phyloP scores from a whole-genome alignment of 1,284 basidiomycete species.

The Cystobasidium slooffiae region DNA sequence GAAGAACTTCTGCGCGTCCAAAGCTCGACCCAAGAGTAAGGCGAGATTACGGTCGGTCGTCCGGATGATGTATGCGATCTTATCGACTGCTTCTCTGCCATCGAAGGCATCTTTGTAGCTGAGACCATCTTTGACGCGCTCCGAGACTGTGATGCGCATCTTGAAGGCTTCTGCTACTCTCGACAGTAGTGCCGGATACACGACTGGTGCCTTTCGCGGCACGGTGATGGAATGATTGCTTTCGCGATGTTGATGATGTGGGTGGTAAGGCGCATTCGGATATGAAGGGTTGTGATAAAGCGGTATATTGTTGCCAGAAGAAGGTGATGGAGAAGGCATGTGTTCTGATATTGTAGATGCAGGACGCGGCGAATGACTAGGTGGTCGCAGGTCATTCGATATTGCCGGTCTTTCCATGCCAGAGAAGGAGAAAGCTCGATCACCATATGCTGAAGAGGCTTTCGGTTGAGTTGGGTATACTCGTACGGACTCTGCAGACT shows the following conservation, averaged over 20 bases:
- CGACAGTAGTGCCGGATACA: slow-evolving; percentile 93
- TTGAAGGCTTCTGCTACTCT: slow-evolving; percentile 92
- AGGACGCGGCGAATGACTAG: slow-evolving; percentile 23
- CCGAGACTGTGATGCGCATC: slow-evolving; percentile 73
- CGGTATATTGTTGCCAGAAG: slow-evolving; percentile 27
- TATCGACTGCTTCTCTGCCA: slow-evolving; percentile 93
- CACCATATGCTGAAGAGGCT: slow-evolving; percentile 26
- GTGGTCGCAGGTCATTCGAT: slow-evolving; percentile 18
- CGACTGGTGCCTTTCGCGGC: slow-evolving; percentile 63
- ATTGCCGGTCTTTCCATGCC: slow-evolving; percentile 45
- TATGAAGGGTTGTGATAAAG: background rate
- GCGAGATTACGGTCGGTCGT: slow-evolving; percentile 97
- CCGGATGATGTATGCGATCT: slow-evolving; percentile 96
- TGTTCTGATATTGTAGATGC: slow-evolving; percentile 23
- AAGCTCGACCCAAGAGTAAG: slow-evolving; percentile 85
- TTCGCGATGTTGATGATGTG: slow-evolving; percentile 19
- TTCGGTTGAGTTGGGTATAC: slow-evolving; percentile 46
- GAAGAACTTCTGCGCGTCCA: slow-evolving; percentile 99
- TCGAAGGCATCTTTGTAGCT: slow-evolving; percentile 97
- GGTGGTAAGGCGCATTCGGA: slow-evolving; percentile 5
- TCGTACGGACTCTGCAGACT: slow-evolving; percentile 51
- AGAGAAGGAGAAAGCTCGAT: slow-evolving; percentile 50
- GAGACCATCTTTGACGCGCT: slow-evolving; percentile 89
- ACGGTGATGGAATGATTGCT: slow-evolving; percentile 23
- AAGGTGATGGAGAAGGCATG: slow-evolving; percentile 15